These are phyloP conservation scores for Debaryomyces tyrocola DNA, from an alignment of 805 yeast species.

Conservation along the genomic window DNA sequence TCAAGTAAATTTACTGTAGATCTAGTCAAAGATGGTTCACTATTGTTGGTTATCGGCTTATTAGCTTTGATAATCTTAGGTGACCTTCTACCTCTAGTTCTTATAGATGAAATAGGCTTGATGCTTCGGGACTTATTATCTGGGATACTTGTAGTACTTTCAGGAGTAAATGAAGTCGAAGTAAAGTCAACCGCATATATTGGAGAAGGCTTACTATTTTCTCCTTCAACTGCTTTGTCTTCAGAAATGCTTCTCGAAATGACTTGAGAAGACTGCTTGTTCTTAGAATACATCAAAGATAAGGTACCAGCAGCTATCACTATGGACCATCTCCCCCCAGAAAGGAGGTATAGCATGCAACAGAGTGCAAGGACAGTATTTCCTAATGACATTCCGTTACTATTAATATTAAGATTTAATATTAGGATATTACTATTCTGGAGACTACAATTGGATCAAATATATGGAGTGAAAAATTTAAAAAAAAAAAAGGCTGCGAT, in stretches of 20 bases:
- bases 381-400: constrained; percentile 9
- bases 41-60: constrained; percentile 24
- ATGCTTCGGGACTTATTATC: constrained; percentile 1
- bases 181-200: constrained; percentile 46
- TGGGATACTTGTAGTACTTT: constrained; percentile 18
- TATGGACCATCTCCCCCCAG: constrained; percentile 46
- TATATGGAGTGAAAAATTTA: background rate
- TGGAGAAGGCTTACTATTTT: constrained; percentile 19
- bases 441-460: background rate
- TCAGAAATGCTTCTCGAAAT: background rate
- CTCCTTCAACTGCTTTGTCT: constrained; percentile 1
- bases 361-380: constrained; percentile 20
- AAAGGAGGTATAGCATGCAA: constrained; percentile 26
- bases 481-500: background rate
- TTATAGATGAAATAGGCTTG: constrained; percentile 12
- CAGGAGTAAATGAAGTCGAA: constrained; percentile 28
- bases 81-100: constrained; percentile 28
- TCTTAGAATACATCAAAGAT: constrained; percentile 6
- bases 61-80: constrained; percentile 45
- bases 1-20: constrained; percentile 42
- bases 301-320: constrained; percentile 21
- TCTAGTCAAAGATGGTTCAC: constrained; percentile 38
- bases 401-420: background rate
- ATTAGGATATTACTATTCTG: background rate
- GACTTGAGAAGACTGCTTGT: background rate